Conservation (phyloP, 2,329 filamentous ascomycete genomes). For the Mollisia scopiformis region DNA sequence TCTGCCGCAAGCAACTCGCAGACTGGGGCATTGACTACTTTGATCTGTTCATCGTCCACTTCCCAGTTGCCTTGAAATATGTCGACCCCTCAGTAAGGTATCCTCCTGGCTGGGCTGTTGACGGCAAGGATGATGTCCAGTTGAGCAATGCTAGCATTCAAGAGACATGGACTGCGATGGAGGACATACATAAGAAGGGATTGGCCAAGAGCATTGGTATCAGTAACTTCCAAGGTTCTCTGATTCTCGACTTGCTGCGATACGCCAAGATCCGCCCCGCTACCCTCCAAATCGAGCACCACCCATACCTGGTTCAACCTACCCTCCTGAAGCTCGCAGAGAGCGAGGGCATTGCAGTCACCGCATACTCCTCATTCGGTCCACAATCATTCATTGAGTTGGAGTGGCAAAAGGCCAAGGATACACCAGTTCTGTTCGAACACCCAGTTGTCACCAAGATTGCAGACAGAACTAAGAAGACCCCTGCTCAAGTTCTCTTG, state of each 20-base stretch:
- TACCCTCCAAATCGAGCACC: constrained; percentile 86
- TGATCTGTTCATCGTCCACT: constrained; percentile 88
- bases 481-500: constrained; percentile 79
- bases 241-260: constrained; percentile 78
- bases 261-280: constrained; percentile 76
- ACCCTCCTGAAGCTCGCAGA: constrained; percentile 71
- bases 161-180: constrained; percentile 84
- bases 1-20: constrained; percentile 74
- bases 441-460: constrained; percentile 66
- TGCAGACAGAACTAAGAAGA: constrained; percentile 71
- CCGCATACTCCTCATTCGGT: constrained; percentile 84
- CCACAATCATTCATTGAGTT: constrained; percentile 80
- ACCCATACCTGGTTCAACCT: constrained; percentile 82
- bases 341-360: constrained; percentile 72
- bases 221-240: constrained; percentile 79
- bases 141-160: constrained; percentile 72
- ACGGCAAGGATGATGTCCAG: constrained; percentile 62
- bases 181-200: constrained; percentile 69
- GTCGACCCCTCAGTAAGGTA: constrained; percentile 80
- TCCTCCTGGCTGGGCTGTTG: constrained; percentile 77
- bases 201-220: constrained; percentile 77
- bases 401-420: constrained; percentile 68
- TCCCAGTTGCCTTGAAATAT: constrained; percentile 84
- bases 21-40: constrained; percentile 90
- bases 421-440: constrained; percentile 71